Evolutionary conservation across 1,139 yeast species (phyloP), one percentile per base, ranked within the genome.

Genomic region (Suhomyces atakaporum): DNA sequence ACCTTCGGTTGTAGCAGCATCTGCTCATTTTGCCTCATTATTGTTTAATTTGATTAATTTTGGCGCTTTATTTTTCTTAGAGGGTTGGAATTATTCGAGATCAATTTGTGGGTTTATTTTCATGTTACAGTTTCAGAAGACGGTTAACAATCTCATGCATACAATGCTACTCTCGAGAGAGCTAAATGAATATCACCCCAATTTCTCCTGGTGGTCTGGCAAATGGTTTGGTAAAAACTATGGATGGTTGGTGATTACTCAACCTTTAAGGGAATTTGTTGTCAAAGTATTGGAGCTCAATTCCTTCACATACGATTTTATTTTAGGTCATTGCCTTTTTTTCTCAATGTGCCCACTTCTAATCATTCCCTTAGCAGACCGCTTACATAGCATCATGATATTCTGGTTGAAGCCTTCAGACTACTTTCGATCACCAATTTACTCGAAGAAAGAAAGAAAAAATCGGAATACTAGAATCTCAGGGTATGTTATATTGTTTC

Each of bases 191-290:
- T 81, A 77, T 42, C 62, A 63, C 25, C 56, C 84, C 2, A 84
- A 84, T 50, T 54, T 72, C 18, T 81, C 90, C 0, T 88, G 96
- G 95, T 88, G 96, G 96, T 76, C 87, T 0, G 96, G 95, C 0
- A 72, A 69, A 33, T 87, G 96, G 96, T 54, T 72, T 27, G 63
- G 62, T 9, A 70, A 76, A n/a, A 78, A 76, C 1, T 60, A 81
- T 25, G 86, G 89, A 1, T 73, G 78, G 75, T 57, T 71, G 26
- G 62, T 73, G 1, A 36, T 85, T 2, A 67, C 82, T 0, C 94
- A 85, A 49, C 89, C 92, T 0, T 33, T 76, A 4, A 63, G 95
- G 41, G 96, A 88, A 54, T 73, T 71, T 32, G 38, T 78, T 5
- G 83, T 88, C 25, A 88, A 88, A 51, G 61, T 74, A 2, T 71